These are phyloP conservation scores for Botryotinia narcissicola DNA, from an alignment of 2,329 filamentous ascomycete species.

Conservation along the genomic window DNA sequence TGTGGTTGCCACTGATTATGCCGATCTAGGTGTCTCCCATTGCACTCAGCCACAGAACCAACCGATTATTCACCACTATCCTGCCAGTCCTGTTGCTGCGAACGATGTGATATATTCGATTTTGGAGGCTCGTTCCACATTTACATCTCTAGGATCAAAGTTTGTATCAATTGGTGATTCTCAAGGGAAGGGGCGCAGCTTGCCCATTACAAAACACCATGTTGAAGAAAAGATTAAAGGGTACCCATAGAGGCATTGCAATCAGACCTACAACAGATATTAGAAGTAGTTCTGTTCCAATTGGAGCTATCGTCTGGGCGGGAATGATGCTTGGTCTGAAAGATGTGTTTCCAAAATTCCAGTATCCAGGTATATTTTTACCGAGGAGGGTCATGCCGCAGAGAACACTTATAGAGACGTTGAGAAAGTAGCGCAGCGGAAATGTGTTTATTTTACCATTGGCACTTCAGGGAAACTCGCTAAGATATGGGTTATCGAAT, in stretches of 20 bases:
- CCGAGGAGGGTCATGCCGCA: neutral
- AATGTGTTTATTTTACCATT: neutral
- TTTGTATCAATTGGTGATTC: conserved; percentile 49
- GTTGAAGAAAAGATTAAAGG: conserved; percentile 11
- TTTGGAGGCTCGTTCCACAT: conserved; percentile 44
- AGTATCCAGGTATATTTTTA: neutral
- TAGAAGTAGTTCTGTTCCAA: neutral
- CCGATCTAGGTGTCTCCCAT: conserved; percentile 43
- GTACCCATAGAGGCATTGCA: conserved; percentile 23
- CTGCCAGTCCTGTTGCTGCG: conserved; percentile 41
- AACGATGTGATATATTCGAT: conserved; percentile 47
- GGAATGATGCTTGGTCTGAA: neutral
- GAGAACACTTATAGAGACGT: no score
- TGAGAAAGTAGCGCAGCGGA: neutral
- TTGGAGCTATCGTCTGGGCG: neutral
- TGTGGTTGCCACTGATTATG: conserved; percentile 47
- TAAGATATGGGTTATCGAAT: neutral
- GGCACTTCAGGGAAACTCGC: neutral
- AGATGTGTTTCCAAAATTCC: neutral
- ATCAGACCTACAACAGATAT: conserved; percentile 8
- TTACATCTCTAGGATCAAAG: conserved; percentile 40
- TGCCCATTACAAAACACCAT: conserved; percentile 41
- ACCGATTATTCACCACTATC: conserved; percentile 44
- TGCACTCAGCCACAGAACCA: conserved; percentile 37
- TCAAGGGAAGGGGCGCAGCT: conserved; percentile 47